phyloP scores from a whole-genome alignment of 345 rosid species.

The Rhodamnia rubescens region DNA sequence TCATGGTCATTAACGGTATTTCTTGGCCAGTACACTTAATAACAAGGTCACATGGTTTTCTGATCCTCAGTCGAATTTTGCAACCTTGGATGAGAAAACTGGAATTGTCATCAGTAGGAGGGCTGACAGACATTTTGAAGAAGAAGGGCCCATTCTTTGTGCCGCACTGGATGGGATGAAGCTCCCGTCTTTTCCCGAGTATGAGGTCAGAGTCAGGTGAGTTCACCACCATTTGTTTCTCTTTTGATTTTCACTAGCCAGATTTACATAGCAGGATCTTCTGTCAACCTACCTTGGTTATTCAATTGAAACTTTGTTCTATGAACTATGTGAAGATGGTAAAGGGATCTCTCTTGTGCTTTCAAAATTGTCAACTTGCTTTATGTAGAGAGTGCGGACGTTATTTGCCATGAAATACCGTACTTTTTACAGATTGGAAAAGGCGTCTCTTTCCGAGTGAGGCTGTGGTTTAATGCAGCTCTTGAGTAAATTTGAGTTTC shows the following conservation, averaged over 20 bases:
- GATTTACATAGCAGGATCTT: not conserved
- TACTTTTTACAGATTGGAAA: not conserved
- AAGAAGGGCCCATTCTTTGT: conserved; percentile 94
- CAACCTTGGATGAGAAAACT: conserved; percentile 83
- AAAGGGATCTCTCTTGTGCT: not conserved
- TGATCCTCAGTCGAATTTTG: conserved; percentile 74
- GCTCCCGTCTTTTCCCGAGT: conserved; percentile 75
- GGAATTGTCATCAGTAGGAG: conserved; percentile 78
- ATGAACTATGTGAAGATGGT: not conserved
- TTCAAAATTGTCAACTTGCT: not conserved
- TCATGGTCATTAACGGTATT: not conserved
- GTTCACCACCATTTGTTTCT: not conserved
- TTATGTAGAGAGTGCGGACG: not conserved
- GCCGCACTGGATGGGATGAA: conserved; percentile 85
- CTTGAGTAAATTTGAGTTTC: not conserved
- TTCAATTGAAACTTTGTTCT: not conserved
- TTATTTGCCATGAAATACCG: not conserved
- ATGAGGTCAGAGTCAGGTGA: conserved; percentile 95
- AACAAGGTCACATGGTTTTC: not conserved
- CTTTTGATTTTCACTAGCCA: not conserved
- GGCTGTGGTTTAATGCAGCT: not conserved
- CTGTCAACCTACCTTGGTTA: not conserved
- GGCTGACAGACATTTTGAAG: conserved; percentile 96
- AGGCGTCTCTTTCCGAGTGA: not conserved
- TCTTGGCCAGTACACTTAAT: not conserved